Evolutionary conservation across 202 grass and related monocot species (phyloP), one percentile per base, ranked within the genome.

Genomic region (Musa balbisiana): DNA sequence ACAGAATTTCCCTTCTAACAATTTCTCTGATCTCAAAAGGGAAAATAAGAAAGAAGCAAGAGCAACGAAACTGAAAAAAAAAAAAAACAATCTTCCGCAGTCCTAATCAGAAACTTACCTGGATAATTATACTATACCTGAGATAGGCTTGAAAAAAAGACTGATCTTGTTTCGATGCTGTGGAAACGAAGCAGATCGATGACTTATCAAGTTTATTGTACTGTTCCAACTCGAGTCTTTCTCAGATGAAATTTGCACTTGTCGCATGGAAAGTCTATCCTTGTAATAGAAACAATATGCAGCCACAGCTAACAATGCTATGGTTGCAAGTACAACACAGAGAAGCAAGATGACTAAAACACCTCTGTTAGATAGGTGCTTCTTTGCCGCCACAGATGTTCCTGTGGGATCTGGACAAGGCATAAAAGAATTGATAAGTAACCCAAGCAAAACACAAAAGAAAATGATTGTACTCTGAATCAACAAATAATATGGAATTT

Each of bases 211-310:
- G 55, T 92, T 89, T 5, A 91, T 92, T 58, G 84, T 80, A 80
- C 95, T 94, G 77, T 81, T 94, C 88, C 81, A 98, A 76, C 90
- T 98, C 3, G 79, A 74, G 73, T 90, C 87, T 54, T 92, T 94
- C 5, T 94, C 95, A 9, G 84, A 86, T 55, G 88, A 83, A 83
- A 87, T 77, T 22, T 80, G 70, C 55, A 69, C 74, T 6, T 81
- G 87, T 49, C 72, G 87, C 1, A 78, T 75, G 17, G 79, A 84
- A 27, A 87, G 80, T 8, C 59, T 80, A 51, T 94, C 87, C 81
- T 94, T 98, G 85, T 79, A 84, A 12, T 81, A 88, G 1, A 94
- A 86, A 83, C 89, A 98, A 81, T 88, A 98, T 2, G 80, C 81
- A 6, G 83, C 78, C 9, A 77, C 85, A 20, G 85, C 71, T 43